Evolutionary conservation across 768 basidiomycete species (phyloP), one percentile per base, ranked within the genome.

Genomic region (Collybia sp.): DNA sequence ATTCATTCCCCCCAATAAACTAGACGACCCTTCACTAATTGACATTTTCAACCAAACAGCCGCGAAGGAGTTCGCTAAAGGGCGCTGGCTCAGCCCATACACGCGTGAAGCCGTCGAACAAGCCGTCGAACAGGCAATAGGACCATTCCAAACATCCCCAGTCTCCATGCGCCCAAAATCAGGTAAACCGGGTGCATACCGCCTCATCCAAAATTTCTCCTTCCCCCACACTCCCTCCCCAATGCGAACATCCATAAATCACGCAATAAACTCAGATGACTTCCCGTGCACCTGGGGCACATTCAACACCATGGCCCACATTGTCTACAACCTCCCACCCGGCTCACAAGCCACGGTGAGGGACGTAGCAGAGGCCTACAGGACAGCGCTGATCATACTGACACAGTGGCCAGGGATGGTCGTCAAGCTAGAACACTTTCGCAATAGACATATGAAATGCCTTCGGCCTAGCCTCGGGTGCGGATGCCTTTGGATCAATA

Each of bases 401-500:
- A 6, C 35, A 37, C 35, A 37, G 35, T 37, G 35, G 35, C 35
- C 35, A 10, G 35, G n/a, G 6, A 3, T 18, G 17, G 35, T 37
- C 4, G 35, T 37, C 25, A 25, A 25, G 8, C 25, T 25, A 25
- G 25, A 25, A 25, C 8, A 8, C 25, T 3, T 25, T 25, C 25
- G 8, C 25, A 25, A 8, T 25, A 25, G 25, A 25, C 25, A 25
- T 8, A 25, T 8, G 8, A 4, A 8, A 25, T 16, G 43, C 43
- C 32, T 66, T 67, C 3, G 51, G 59, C 0, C 51, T 57, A 0
- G 34, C 33, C 0, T 51, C 60, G 0, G 53, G 56, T 0, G 51
- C 48, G 0, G 59, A 61, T 0, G 25, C 49, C 0, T 60, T 61
- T 31, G 58, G 66, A 0, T 25, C 38, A 0, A 1, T 67, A 0